Evolutionary conservation across 2,329 filamentous ascomycete genomes (phyloP), one percentile per base, ranked within the genome.

Genomic region (Albophoma yamanashiensis): DNA sequence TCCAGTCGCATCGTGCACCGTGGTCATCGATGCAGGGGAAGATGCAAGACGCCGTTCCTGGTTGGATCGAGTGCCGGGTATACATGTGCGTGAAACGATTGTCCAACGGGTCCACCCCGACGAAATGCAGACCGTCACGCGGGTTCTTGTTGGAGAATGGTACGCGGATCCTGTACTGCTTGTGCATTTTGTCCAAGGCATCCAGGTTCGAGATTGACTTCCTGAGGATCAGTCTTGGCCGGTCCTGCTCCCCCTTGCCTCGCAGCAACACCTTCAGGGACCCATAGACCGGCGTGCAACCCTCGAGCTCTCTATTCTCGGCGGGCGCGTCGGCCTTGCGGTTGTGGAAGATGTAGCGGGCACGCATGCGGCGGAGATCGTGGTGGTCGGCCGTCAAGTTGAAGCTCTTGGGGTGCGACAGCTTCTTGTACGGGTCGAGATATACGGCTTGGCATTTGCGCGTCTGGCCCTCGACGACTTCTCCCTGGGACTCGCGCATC

Each of bases 1-100:
- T 91, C 90, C 94, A 99, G 14, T 87, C 86, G 68, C 88, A 93
- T 60, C 91, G 84, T 60, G 89, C 87, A 40, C 86, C 86, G 31
- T 89, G 84, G 69, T 96, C 89, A 70, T 99, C 94, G 58, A 97
- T 82, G 71, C 94, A 97, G 0, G 94, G 94, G 68, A 99, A 99
- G 34, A 97, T 85, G 66, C 88, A 92, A 55, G 87, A 93, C 1
- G 91, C 87, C 22, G 86, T 87, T 38, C 92, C 92, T 0, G 91
- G 85, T 62, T 89, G 87, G 50, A 88, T 78, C 2, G 88, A 89
- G 68, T 93, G 92, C 47, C 87, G 88, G 0, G 93, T 96, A 72
- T 96, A 99, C 56, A 90, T 87, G 75, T 99, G 93, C 0, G 94
- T 92, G 71, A 92, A 99, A 62, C 92, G 84, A 60, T 80, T 80